These are phyloP conservation scores for Solidago caesia DNA, from an alignment of 129 eudicot species.

Conservation along the genomic window DNA sequence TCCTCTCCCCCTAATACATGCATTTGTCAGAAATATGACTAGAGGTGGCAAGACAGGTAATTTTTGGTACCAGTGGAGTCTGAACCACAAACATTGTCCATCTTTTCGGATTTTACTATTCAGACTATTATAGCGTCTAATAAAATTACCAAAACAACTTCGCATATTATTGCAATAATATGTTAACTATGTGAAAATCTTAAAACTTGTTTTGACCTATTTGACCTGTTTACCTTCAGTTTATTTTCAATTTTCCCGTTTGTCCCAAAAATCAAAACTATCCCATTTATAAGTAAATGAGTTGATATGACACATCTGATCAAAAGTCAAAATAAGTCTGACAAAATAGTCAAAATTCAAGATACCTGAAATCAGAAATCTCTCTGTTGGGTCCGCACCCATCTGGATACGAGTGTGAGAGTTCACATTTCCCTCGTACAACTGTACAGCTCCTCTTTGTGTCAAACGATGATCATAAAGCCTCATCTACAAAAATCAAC, in stretches of 20 bases:
- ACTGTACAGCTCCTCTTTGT: slow-evolving; percentile 70
- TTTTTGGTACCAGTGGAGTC: not conserved
- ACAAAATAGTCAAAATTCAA: not conserved
- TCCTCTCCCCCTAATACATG: slow-evolving; percentile 81
- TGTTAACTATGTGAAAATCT: not conserved
- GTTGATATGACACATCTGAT: not conserved
- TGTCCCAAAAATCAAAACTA: not conserved
- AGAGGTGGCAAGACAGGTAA: not conserved
- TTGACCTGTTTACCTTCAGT: not conserved
- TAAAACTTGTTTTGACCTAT: not conserved
- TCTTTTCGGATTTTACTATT: not conserved
- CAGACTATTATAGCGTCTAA: not conserved
- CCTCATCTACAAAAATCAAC: slow-evolving; percentile 49
- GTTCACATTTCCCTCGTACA: slow-evolving; percentile 78
- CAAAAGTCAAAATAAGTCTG: not conserved
- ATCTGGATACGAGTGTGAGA: slow-evolving; percentile 76
- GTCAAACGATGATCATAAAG: slow-evolving; percentile 84
- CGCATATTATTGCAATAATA: not conserved
- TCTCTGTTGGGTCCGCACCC: slow-evolving; percentile 78
- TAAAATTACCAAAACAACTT: not conserved
- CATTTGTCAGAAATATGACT: not conserved
- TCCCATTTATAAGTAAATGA: not conserved
- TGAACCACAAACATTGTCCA: not conserved
- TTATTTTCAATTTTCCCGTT: not conserved
- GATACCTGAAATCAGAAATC: slow-evolving; percentile 73